Evolutionary conservation across 176 grass and related monocot genomes (phyloP), one percentile per base, ranked within the genome.

Genomic region (Oryza australiensis): DNA sequence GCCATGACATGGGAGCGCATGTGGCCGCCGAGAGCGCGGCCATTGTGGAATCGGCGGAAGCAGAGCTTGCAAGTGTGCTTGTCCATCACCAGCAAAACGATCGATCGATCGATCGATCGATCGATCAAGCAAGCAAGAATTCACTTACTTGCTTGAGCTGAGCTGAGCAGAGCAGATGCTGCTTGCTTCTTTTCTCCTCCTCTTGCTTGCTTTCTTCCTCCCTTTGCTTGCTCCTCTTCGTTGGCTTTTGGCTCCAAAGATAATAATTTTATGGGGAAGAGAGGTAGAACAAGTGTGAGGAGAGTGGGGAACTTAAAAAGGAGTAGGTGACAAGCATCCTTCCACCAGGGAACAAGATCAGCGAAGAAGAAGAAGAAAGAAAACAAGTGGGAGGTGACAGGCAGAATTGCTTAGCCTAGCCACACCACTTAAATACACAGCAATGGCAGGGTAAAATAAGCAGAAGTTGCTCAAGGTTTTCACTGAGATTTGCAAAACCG

Each of bases 1-100:
- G 77, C 69, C 87, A 91, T 84, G 82, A 94, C 90, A 43, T 98
- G 95, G 76, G 97, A 99, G 33, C 97, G 93, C 97, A 99, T 99
- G 87, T 99, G 97, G 33, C 97, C 93, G 41, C 97, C 95, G 23
- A 98, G 88, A 2, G 92, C 95, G 14, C 88, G 90, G 82, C 92
- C 92, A 62, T 94, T 98, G 45, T 88, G 83, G 90, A 98, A 99
- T 65, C 87, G 83, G 66, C 97, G 91, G 85, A 87, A 94, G 80
- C 97, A 95, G 68, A 95, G 88, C 88, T 88, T 95, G 88, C 97
- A 99, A 63, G 84, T 82, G 85, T 99, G 89, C 87, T 81, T 83
- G 78, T 90, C 90, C 97, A 95, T 94, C 53, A 59, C 86, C 41
- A 46, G 32, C 0, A 42, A 24, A 57, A 0, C 55, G 55, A 59